Base-by-base conservation (phyloP, 192 early-diverging fungal genomes). In the Coemansia brasiliensis region DNA sequence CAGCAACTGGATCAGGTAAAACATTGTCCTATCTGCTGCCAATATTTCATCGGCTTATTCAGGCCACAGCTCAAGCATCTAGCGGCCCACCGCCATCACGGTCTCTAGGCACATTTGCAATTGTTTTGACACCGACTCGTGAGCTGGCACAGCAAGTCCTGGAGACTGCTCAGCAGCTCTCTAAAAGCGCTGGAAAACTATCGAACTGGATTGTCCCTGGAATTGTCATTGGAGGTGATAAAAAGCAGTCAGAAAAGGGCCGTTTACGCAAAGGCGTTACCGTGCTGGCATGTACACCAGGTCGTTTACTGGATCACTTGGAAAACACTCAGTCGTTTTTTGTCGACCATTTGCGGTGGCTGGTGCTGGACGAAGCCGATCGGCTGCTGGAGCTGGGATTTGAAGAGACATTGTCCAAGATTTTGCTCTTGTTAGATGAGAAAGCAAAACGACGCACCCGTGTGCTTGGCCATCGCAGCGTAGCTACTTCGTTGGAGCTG, bases 311-410 rank as follows among this genome's bases (percentile, higher is more conserved):
- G 64, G 91, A 92, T 59, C 92, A 94, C 61, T 55, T 94, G 46
- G 84, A 90, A 63, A 91, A 85, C 63, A 94, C 92, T 29, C 77
- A 85, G 83, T 84, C 91, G 20, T 96, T 99, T 67, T 71, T 87
- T 10, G 78, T 92, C 5, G 82, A 87, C 42, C 86, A 94, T 71
- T 67, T 99, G 61, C 82, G 90, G 39, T 99, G 97, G 97, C 64
- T 99, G 22, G 92, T 99, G 3, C 78, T 99, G 21, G 97, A 99
- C 75, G 97, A 99, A 74, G 97, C 95, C 9, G 98, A 99, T 83
- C 84, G 92, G 11, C 80, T 99, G 59, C 77, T 99, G 55, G 94
- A 99, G 57, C 84, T 96, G 13, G 98, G 98, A 1, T 98, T 92
- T 51, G 88, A 90, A 50, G 87, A 90, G 54, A 88, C 87, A 15